These are phyloP conservation scores for Salix brachista DNA, from an alignment of 345 rosid genomes.

Conservation along the genomic window DNA sequence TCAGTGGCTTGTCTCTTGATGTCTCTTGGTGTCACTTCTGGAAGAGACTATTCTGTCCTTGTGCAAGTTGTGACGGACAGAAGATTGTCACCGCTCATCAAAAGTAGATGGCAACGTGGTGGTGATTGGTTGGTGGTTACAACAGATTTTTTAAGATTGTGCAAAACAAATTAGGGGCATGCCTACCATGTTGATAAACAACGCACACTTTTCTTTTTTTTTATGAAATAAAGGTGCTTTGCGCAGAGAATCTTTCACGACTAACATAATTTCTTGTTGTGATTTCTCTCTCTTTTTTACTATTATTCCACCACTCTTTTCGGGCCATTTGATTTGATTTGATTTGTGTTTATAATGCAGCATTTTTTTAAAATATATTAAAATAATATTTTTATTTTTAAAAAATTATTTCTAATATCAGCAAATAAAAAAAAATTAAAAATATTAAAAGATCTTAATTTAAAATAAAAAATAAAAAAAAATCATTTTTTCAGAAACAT, in stretches of 20 bases:
- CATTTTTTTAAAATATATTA: too few relatives aligned
- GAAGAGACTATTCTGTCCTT: constrained; percentile 14
- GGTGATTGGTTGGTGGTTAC: background rate
- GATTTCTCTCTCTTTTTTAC: constrained; percentile 1
- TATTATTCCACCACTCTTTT: background rate
- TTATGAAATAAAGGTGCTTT: constrained; percentile 9
- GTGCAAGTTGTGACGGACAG: background rate
- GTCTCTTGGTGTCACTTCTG: background rate
- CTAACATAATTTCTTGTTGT: background rate
- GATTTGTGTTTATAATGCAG: too few relatives aligned
- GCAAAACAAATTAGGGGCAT: background rate
- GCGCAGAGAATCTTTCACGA: constrained; percentile 37
- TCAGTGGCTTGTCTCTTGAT: background rate
- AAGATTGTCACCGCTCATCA: constrained; percentile 12
- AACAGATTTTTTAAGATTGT: background rate
- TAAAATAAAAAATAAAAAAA: too few relatives aligned
- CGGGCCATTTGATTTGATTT: too few relatives aligned
- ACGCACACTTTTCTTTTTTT: background rate
- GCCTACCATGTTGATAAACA: background rate
- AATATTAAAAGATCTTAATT: too few relatives aligned
- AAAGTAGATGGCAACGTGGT: constrained; percentile 23
- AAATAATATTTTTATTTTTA: too few relatives aligned
- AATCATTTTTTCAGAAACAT: too few relatives aligned
- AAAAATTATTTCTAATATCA: too few relatives aligned
- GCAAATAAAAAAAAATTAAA: too few relatives aligned